Conservation (phyloP, 768 basidiomycete species). For the Boletus tylopilopsis region DNA sequence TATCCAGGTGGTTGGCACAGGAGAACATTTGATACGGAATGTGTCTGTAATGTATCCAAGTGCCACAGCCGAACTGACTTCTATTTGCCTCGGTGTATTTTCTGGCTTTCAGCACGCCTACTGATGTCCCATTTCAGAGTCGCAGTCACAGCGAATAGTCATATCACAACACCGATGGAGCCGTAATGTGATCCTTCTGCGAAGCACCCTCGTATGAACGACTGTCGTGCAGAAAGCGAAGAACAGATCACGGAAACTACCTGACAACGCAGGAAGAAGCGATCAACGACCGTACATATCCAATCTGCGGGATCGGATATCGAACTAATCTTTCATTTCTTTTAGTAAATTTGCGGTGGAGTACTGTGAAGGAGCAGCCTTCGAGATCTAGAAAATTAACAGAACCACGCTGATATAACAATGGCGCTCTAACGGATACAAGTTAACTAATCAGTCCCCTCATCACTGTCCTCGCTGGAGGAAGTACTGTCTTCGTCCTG, state of each 20-base stretch:
- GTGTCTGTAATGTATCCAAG: background rate
- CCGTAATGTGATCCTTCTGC: too few species aligned
- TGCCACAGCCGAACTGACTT: conserved; percentile 1
- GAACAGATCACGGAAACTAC: too few species aligned
- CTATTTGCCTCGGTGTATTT: conserved; percentile 24
- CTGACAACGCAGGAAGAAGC: too few species aligned
- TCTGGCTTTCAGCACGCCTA: too few species aligned
- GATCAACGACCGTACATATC: too few species aligned
- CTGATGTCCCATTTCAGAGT: too few species aligned
- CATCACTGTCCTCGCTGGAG: conserved; percentile 54
- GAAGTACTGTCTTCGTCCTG: conserved; percentile 48
- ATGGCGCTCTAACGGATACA: background rate
- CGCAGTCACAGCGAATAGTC: too few species aligned
- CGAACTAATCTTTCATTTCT: too few species aligned
- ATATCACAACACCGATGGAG: too few species aligned
- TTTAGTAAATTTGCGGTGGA: background rate
- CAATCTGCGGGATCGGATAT: too few species aligned
- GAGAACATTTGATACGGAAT: conserved; percentile 36
- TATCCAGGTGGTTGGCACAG: conserved; percentile 57
- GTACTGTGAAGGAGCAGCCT: conserved; percentile 2
- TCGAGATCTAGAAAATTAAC: conserved; percentile 5
- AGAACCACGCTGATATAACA: conserved; percentile 3
- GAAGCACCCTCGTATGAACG: too few species aligned
- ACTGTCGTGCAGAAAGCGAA: too few species aligned
- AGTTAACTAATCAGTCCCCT: conserved; percentile 41